These are phyloP conservation scores for Allium sativum DNA, from an alignment of 106 monocot species.

Conservation along the genomic window DNA sequence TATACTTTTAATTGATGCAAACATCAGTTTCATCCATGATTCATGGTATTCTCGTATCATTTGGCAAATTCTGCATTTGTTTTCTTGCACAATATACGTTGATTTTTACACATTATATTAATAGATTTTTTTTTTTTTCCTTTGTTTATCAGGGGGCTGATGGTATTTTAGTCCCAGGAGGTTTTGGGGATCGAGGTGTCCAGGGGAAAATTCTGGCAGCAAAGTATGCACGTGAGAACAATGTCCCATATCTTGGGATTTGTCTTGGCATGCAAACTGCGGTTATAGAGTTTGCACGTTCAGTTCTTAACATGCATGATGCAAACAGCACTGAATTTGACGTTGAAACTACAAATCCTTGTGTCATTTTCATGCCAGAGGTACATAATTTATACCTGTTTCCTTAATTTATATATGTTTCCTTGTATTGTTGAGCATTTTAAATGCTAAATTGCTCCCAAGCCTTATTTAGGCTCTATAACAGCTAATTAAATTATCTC, in stretches of 20 bases:
- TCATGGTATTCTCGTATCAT: no score
- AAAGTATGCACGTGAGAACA: conserved; percentile 68
- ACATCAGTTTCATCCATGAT: no score
- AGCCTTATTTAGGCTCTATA: no score
- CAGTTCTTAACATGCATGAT: conserved; percentile 41
- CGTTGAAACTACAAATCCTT: conserved; percentile 38
- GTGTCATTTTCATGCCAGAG: conserved; percentile 81
- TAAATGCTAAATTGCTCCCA: no score
- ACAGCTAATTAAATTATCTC: no score
- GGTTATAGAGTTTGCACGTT: conserved; percentile 62
- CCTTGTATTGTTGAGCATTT: no score
- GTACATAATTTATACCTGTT: conserved; percentile 11
- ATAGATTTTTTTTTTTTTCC: no score
- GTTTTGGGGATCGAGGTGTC: conserved; percentile 71
- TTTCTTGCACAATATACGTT: no score
- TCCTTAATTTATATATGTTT: neutral
- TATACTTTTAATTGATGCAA: no score
- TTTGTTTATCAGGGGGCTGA: conserved; percentile 28
- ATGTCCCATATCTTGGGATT: conserved; percentile 64
- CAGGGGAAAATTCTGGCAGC: conserved; percentile 74
- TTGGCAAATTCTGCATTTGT: no score
- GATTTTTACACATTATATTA: no score
- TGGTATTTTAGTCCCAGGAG: conserved; percentile 71
- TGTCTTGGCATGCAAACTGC: conserved; percentile 78
- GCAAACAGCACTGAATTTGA: conserved; percentile 74